Percentiles rank a stretch among this genome's conserved stretches.
phyloP scores from a whole-genome alignment of 257 asterid species.

The Petrea volubilis region DNA sequence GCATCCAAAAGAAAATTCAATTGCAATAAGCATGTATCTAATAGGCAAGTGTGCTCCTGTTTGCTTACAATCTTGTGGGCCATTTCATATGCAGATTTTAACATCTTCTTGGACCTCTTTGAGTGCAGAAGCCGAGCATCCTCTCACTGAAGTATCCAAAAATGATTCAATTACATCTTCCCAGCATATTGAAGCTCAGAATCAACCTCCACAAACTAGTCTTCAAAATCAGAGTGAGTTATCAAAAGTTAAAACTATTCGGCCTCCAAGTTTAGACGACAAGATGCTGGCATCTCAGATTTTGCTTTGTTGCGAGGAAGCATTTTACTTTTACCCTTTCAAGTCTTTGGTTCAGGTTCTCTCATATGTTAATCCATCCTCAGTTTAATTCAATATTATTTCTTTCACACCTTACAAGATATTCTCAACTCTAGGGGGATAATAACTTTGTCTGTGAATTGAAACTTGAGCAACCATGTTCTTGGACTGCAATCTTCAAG shows the following conservation, averaged over 20 bases:
- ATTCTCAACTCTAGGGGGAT: slow-evolving; percentile 53
- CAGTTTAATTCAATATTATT: slow-evolving; percentile 6
- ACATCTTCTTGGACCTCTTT: slow-evolving; percentile 31
- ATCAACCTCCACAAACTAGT: slow-evolving; percentile 27
- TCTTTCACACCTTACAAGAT: slow-evolving; percentile 31
- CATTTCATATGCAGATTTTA: slow-evolving; percentile 22
- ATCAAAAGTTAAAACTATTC: slow-evolving; percentile 32
- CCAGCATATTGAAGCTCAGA: slow-evolving; percentile 41
- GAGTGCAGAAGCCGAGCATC: slow-evolving; percentile 49
- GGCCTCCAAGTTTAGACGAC: slow-evolving; percentile 30
- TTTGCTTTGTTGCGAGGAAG: slow-evolving; percentile 76
- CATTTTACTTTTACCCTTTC: slow-evolving; percentile 52
- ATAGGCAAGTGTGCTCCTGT: slow-evolving; percentile 62
- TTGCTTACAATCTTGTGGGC: slow-evolving; percentile 13
- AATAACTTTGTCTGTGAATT: slow-evolving; percentile 40
- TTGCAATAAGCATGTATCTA: slow-evolving; percentile 64
- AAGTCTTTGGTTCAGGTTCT: slow-evolving; percentile 68
- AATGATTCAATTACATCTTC: slow-evolving; percentile 30
- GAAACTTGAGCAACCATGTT: slow-evolving; percentile 73
- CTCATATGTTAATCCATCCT: slow-evolving; percentile 11
- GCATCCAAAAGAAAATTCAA: slow-evolving; percentile 51
- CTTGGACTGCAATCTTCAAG: slow-evolving; percentile 74
- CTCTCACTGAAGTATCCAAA: slow-evolving; percentile 42
- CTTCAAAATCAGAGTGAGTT: slow-evolving; percentile 34
- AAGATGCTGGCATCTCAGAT: slow-evolving; percentile 43